These are phyloP conservation scores for Fusarium hainanense DNA, from an alignment of 2,329 filamentous ascomycete species.

Conservation along the genomic window DNA sequence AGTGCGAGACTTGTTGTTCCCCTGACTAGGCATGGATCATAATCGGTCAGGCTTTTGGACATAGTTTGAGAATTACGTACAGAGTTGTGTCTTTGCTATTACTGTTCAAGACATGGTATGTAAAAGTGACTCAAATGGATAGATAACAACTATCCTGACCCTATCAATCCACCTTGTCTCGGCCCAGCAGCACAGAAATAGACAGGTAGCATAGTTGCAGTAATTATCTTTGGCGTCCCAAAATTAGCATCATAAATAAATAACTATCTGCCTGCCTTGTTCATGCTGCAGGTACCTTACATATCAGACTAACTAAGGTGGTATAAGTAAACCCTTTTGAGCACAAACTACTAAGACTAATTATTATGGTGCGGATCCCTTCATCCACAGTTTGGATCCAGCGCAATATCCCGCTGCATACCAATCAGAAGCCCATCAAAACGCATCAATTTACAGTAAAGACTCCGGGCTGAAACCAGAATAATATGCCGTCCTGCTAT, in stretches of 20 bases:
- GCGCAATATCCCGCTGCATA: conserved; percentile 35
- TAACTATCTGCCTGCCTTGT: not conserved
- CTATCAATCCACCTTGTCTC: not conserved
- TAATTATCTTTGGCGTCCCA: conserved; percentile 12
- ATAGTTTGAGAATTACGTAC: not conserved
- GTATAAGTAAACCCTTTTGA: conserved; percentile 1
- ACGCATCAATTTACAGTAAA: conserved; percentile 13
- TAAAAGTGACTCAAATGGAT: conserved; percentile 11
- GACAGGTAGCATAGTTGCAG: not conserved
- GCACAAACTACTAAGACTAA: conserved; percentile 19
- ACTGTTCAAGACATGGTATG: conserved; percentile 14
- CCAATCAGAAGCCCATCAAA: conserved; percentile 24
- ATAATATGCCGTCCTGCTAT: conserved; percentile 11
- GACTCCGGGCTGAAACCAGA: conserved; percentile 23
- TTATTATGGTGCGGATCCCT: conserved; percentile 20
- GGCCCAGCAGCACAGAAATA: not conserved
- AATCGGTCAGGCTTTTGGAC: conserved; percentile 4
- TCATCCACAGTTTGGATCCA: conserved; percentile 34
- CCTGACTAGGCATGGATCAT: conserved; percentile 14
- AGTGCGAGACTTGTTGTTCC: conserved; percentile 15
- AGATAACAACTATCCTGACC: not conserved
- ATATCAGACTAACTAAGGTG: conserved; percentile 9
- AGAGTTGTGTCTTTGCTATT: conserved; percentile 6
- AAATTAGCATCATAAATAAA: conserved; percentile 14
- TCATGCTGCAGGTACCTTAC: conserved; percentile 2